Percentiles rank a stretch among this genome's conserved stretches.
Evolutionary conservation across 345 rosid genomes (phyloP).

Genomic region (Boechera retrofracta): DNA sequence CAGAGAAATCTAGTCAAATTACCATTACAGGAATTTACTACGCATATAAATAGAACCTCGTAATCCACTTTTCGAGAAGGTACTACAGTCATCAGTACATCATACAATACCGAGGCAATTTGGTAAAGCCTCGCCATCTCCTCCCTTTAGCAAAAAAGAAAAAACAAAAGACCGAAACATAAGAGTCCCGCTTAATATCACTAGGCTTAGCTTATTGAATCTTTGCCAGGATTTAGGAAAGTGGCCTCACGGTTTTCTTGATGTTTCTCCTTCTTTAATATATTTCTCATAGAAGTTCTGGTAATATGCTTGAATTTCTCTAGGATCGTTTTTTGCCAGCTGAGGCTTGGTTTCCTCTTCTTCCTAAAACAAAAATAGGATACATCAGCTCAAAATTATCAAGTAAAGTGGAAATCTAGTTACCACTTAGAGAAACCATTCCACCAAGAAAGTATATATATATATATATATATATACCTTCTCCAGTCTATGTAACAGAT

Average conservation of each 20-base stretch:
- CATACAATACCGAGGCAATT: constrained; percentile 81
- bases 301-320: constrained; percentile 72
- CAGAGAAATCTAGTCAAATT: constrained; percentile 15
- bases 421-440: constrained; percentile 5
- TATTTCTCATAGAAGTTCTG: constrained; percentile 62
- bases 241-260: constrained; percentile 75
- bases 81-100: constrained; percentile 72
- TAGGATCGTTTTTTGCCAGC: constrained; percentile 63
- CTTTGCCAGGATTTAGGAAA: constrained; percentile 16
- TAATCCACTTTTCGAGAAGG: constrained; percentile 60
- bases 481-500: constrained; percentile 78
- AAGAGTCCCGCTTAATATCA: constrained; percentile 15
- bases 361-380: constrained; percentile 57
- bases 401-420: neutral
- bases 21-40: neutral
- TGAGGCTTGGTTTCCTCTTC: constrained; percentile 54
- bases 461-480: constrained; percentile 68
- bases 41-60: constrained; percentile 55
- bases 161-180: constrained; percentile 12
- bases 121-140: constrained; percentile 84
- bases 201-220: constrained; percentile 17
- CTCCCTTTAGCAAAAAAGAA: constrained; percentile 61
- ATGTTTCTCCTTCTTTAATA: constrained; percentile 66
- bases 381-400: constrained; percentile 3
- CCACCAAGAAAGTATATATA: constrained; percentile 1